phyloP scores from a whole-genome alignment of 2,329 filamentous ascomycete genomes.

The Diaporthe sp. region DNA sequence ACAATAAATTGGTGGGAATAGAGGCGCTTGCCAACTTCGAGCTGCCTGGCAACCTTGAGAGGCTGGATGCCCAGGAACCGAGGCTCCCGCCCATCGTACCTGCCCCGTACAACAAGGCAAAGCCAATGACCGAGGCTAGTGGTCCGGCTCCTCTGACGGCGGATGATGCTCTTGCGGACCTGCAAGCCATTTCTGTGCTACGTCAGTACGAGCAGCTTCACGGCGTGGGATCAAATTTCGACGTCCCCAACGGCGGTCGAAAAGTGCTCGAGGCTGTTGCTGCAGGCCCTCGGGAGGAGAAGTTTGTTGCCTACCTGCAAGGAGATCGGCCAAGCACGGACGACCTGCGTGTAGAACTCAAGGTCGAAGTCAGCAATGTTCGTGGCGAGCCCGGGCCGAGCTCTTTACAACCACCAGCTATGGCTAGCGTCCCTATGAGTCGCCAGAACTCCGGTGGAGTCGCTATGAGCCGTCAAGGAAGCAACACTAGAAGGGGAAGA shows the following conservation, averaged over 20 bases:
- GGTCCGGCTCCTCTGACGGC: slow-evolving; percentile 63
- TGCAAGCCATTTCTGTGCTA: slow-evolving; percentile 70
- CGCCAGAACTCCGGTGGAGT: slow-evolving; percentile 69
- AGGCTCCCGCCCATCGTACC: slow-evolving; percentile 70
- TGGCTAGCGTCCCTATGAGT: slow-evolving; percentile 64
- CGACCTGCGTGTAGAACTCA: slow-evolving; percentile 62
- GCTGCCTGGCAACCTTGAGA: slow-evolving; percentile 69
- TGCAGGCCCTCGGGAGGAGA: slow-evolving; percentile 59
- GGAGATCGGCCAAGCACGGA: slow-evolving; percentile 62
- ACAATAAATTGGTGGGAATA: slow-evolving; percentile 70
- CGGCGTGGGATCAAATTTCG: slow-evolving; percentile 68
- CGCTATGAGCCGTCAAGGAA: slow-evolving; percentile 69
- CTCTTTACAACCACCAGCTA: slow-evolving; percentile 46
- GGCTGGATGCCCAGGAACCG: slow-evolving; percentile 67
- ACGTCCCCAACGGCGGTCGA: slow-evolving; percentile 65
- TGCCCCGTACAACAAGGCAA: slow-evolving; percentile 70
- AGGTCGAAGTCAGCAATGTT: slow-evolving; percentile 58
- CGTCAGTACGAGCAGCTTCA: slow-evolving; percentile 67
- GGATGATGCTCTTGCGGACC: slow-evolving; percentile 67
- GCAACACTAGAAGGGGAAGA: slow-evolving; percentile 61
- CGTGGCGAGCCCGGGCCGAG: slow-evolving; percentile 53
- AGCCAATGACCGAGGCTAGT: slow-evolving; percentile 68
- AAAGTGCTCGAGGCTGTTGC: slow-evolving; percentile 69
- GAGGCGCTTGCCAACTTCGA: slow-evolving; percentile 72
- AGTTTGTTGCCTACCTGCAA: slow-evolving; percentile 62